These are phyloP conservation scores for Coix lacrymajobi DNA, from an alignment of 176 grass and related monocot genomes.

Conservation along the genomic window DNA sequence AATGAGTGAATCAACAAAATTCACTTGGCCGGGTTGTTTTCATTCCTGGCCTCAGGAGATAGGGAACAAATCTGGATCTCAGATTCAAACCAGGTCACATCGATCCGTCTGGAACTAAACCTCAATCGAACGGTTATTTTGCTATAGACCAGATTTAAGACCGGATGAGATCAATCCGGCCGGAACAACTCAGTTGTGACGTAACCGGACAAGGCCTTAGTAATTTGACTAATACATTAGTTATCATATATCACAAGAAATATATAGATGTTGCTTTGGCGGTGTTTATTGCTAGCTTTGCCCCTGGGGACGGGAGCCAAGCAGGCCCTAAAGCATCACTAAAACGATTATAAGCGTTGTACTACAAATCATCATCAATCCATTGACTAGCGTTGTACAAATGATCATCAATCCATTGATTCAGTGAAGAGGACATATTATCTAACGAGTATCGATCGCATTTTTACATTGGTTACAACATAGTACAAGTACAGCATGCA, in stretches of 20 bases:
- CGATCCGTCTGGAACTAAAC: too few relatives aligned
- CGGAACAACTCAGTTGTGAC: too few relatives aligned
- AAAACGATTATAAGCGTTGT: neutral
- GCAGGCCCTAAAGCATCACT: neutral
- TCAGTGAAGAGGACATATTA: neutral
- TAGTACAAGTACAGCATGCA: conserved; percentile 40
- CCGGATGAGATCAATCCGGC: too few relatives aligned
- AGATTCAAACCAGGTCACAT: too few relatives aligned
- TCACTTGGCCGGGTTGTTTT: too few relatives aligned
- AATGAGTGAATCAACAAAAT: too few relatives aligned
- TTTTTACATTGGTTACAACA: conserved; percentile 45
- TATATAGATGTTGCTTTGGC: neutral
- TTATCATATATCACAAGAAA: neutral
- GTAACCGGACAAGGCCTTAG: too few relatives aligned
- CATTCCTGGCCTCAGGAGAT: too few relatives aligned
- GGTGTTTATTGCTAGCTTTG: neutral
- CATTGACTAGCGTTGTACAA: neutral
- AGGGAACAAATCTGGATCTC: too few relatives aligned
- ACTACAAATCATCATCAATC: neutral
- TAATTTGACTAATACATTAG: neutral
- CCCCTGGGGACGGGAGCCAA: neutral
- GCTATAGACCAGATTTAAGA: too few relatives aligned
- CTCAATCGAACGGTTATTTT: too few relatives aligned
- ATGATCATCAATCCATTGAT: neutral
- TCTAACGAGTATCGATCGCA: conserved; percentile 30